Conservation (phyloP, 345 rosid genomes). For the Aquilaria yunnanensis region DNA sequence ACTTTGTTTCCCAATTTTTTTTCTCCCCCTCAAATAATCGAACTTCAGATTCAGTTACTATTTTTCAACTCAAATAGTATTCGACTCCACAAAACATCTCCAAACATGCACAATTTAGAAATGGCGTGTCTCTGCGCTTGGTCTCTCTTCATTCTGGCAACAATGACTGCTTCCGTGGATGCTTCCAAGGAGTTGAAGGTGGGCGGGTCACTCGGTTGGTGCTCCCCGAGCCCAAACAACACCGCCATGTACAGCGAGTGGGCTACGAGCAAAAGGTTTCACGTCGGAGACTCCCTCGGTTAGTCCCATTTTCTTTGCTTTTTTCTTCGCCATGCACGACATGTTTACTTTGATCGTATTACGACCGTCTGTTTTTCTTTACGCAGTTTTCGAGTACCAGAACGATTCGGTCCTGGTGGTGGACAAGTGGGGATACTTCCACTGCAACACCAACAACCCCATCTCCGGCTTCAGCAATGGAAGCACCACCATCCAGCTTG, state of each 20-base stretch:
- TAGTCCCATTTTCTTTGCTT: not conserved
- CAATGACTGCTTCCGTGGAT: constrained; percentile 15
- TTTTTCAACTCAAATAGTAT: too few species aligned
- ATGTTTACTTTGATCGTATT: not conserved
- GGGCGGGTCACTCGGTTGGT: constrained; percentile 23
- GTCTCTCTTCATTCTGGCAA: constrained; percentile 15
- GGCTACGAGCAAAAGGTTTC: constrained; percentile 26
- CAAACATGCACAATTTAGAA: not conserved
- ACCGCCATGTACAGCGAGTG: constrained; percentile 14
- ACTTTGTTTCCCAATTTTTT: too few species aligned
- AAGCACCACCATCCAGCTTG: constrained; percentile 40
- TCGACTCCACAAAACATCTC: too few species aligned
- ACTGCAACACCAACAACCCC: constrained; percentile 52
- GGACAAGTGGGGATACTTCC: constrained; percentile 36
- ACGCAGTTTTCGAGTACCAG: constrained; percentile 48
- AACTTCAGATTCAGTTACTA: not conserved
- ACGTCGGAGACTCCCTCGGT: constrained; percentile 26
- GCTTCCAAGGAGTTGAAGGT: constrained; percentile 20
- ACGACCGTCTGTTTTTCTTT: not conserved
- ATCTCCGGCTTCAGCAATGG: constrained; percentile 57
- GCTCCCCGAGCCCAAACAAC: constrained; percentile 9
- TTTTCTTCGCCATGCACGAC: too few species aligned
- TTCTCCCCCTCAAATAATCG: too few species aligned
- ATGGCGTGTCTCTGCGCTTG: constrained; percentile 15
- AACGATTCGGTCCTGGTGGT: constrained; percentile 64